Evolutionary conservation across 179 eudicot species (phyloP).

Genomic region (Silene coronaria): DNA sequence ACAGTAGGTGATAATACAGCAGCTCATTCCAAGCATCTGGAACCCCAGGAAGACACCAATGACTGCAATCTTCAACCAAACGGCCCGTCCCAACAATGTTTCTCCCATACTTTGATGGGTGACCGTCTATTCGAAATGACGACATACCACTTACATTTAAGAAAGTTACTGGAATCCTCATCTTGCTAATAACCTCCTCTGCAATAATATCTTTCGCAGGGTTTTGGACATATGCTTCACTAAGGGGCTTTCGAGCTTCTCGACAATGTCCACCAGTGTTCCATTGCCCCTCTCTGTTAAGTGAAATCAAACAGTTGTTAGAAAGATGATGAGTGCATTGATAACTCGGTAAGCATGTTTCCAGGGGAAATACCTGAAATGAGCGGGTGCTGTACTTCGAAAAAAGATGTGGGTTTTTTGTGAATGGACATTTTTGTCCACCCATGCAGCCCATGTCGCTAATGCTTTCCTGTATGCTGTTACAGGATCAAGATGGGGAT

Average conservation of each 20-base stretch:
- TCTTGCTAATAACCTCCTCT: constrained; percentile 47
- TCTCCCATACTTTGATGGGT: constrained; percentile 76
- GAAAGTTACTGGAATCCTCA: constrained; percentile 67
- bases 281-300: constrained; percentile 84
- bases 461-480: constrained; percentile 65
- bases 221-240: constrained; percentile 28
- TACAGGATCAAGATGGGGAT: constrained; percentile 64
- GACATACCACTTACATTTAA: constrained; percentile 65
- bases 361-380: constrained; percentile 63
- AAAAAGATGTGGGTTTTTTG: constrained; percentile 67
- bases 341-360: neutral
- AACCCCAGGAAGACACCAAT: constrained; percentile 93
- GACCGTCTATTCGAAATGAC: constrained; percentile 74
- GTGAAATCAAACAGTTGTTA: constrained; percentile 15
- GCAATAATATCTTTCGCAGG: constrained; percentile 54
- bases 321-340: neutral
- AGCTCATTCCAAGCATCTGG: constrained; percentile 84
- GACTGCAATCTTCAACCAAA: constrained; percentile 85
- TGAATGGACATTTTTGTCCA: constrained; percentile 56
- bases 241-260: constrained; percentile 58
- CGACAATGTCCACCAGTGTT: constrained; percentile 81
- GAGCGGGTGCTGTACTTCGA: constrained; percentile 84
- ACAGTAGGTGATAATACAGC: constrained; percentile 45
- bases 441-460: constrained; percentile 84
- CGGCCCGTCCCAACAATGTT: constrained; percentile 30